Base-by-base conservation (phyloP, 1,139 yeast genomes). In the Kluyveromyces sp. region DNA sequence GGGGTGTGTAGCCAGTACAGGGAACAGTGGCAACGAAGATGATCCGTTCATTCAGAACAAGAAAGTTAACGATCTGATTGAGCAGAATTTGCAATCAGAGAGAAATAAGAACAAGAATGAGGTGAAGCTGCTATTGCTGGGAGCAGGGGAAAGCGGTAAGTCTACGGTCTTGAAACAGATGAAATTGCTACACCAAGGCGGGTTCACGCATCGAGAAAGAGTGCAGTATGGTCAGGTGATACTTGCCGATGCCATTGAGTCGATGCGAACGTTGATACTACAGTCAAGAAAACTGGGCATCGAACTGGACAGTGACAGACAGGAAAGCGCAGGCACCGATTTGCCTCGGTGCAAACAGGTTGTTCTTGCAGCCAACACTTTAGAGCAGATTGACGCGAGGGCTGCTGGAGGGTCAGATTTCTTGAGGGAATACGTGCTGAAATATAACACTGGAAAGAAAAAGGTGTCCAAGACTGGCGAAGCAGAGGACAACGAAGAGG, bases 111-210 rank as follows among this genome's bases (percentile, higher is more conserved):
- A 69, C 39, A 70, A 66, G 49, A 73, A 68, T 50, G 82, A 74
- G 53, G 73, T 80, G 43, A 83, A 83, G 59, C 69, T 89, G 47
- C 65, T 89, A 39, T 67, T 88, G 16, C 66, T 88, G 25, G 98
- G 98, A 20, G 89, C 97, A 0, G 98, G 98, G 6, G 99, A 92
- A 64, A 80, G 92, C 44, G 98, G 99, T 6, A 92, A 92, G 62
- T 85, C 95, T 2, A 92, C 99, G 0, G 95, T 92, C n/a, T 68
- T 92, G 49, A 94, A 92, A 63, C 98, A 94, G 61, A 77, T 92
- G 78, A 78, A 84, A 55, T 69, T 92, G 28, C 64, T 88, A 42
- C 97, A 92, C 63, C 85, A 87, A 50, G 83, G 86, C 25, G 95
- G 96, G 3, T 92, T 89, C 65, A 73, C 83, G 1, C 76, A 75